phyloP scores from a whole-genome alignment of 192 early-diverging fungal species.

The Linnemannia zychae region DNA sequence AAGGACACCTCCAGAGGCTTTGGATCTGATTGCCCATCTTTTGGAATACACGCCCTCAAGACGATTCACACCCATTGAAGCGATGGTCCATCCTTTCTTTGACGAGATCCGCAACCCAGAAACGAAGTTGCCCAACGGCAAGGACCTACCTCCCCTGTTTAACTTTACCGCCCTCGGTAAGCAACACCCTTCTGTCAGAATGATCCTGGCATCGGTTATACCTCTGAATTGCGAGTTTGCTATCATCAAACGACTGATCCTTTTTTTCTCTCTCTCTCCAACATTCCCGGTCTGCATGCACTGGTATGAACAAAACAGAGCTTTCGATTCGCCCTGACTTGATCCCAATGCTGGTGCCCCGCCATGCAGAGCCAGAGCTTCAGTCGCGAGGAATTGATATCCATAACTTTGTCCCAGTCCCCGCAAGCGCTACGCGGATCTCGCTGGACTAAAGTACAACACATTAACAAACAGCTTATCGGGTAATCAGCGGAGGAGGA shows the following conservation, averaged over 20 bases:
- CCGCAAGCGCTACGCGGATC: conserved; percentile 56
- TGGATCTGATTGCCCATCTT: conserved; percentile 87
- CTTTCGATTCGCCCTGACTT: conserved; percentile 90
- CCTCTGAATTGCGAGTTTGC: not conserved
- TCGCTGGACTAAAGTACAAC: conserved; percentile 55
- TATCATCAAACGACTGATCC: not conserved
- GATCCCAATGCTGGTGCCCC: conserved; percentile 83
- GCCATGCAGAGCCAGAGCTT: conserved; percentile 77
- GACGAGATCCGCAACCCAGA: conserved; percentile 93
- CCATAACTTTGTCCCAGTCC: conserved; percentile 76
- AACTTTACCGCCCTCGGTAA: conserved; percentile 86
- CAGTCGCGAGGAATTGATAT: conserved; percentile 78
- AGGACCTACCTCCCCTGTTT: conserved; percentile 90
- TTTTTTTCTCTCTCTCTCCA: not conserved
- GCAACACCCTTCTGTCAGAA: not conserved
- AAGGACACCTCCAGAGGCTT: conserved; percentile 85
- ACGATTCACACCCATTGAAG: conserved; percentile 90
- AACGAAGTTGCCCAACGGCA: conserved; percentile 86
- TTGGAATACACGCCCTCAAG: conserved; percentile 93
- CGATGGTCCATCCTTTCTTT: conserved; percentile 96
- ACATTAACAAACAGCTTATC: not conserved
- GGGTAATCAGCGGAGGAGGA: no score
- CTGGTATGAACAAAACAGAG: conserved; percentile 61
- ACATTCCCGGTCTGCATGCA: not conserved
- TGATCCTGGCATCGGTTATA: not conserved